Conservation (phyloP, 768 basidiomycete genomes). For the Scleroderma citrinum region DNA sequence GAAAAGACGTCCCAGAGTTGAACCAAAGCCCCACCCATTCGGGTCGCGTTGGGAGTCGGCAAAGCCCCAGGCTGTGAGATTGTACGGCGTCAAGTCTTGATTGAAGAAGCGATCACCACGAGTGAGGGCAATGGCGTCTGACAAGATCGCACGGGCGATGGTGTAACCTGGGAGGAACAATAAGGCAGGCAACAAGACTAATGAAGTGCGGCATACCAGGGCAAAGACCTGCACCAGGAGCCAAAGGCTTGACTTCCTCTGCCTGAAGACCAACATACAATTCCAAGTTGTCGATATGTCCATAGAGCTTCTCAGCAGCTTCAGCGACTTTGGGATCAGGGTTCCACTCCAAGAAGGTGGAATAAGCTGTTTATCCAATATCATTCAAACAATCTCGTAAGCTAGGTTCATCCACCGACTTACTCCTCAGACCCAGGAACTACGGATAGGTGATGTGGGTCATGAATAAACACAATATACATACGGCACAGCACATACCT, state of each 20-base stretch:
- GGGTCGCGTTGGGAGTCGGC: constrained; percentile 75
- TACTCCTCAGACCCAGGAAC: constrained; percentile 76
- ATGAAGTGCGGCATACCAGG: constrained; percentile 44
- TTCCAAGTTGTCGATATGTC: constrained; percentile 70
- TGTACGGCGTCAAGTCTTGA: constrained; percentile 73
- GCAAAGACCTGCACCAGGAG: constrained; percentile 79
- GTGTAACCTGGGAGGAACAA: constrained; percentile 55
- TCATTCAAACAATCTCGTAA: background rate
- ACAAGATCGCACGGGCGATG: constrained; percentile 77
- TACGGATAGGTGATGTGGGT: constrained; percentile 13
- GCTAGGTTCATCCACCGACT: constrained; percentile 8
- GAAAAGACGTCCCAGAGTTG: constrained; percentile 64
- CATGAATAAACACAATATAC: background rate
- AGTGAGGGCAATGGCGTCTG: constrained; percentile 81
- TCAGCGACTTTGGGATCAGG: constrained; percentile 59
- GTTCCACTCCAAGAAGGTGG: constrained; percentile 79
- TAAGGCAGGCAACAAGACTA: background rate
- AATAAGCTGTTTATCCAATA: constrained; percentile 43
- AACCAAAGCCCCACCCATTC: constrained; percentile 65
- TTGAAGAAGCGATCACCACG: constrained; percentile 83
- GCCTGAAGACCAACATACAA: constrained; percentile 79
- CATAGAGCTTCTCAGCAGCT: constrained; percentile 74
- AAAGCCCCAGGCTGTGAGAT: constrained; percentile 81
- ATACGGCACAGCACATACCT: constrained; percentile 29
- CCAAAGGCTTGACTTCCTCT: constrained; percentile 67